Evolutionary conservation across 2,329 filamentous ascomycete species (phyloP).

Genomic region (Colletotrichum cordylinicola): DNA sequence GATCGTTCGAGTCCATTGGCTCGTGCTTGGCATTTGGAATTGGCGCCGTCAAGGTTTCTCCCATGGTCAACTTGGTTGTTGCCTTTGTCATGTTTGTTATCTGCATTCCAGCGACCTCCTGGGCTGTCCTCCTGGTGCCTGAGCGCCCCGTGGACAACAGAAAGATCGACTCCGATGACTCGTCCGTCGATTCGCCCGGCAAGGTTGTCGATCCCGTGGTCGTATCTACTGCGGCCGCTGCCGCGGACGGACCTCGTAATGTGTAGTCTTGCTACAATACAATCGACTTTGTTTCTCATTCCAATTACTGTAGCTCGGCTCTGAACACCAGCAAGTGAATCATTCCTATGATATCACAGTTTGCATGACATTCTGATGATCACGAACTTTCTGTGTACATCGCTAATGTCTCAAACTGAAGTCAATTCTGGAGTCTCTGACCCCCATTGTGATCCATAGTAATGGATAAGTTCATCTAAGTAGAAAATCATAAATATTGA

Average conservation of each 20-base stretch:
- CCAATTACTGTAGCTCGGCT: accelerated
- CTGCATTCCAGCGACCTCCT: constrained; percentile 40
- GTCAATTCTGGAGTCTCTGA: neutral
- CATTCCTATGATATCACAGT: accelerated
- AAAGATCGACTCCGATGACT: neutral
- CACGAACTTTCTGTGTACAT: accelerated
- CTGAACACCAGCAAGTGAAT: neutral
- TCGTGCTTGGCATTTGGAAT: constrained; percentile 52
- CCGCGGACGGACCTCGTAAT: neutral
- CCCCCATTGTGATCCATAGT: neutral
- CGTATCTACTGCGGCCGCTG: neutral
- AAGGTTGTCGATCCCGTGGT: neutral
- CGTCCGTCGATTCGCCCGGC: neutral
- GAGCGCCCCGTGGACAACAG: constrained; percentile 33
- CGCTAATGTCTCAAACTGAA: neutral
- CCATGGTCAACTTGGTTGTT: constrained; percentile 54
- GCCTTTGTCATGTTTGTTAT: constrained; percentile 53
- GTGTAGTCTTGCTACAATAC: neutral
- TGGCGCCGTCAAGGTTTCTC: constrained; percentile 48
- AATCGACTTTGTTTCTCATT: accelerated
- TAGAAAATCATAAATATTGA: neutral
- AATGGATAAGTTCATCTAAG: neutral
- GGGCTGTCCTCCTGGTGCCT: constrained; percentile 41
- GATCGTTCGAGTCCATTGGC: constrained; percentile 54
- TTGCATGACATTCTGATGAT: accelerated